These are phyloP conservation scores for Trichosporon coremiiforme DNA, from an alignment of 1,284 basidiomycete genomes.

Conservation along the genomic window DNA sequence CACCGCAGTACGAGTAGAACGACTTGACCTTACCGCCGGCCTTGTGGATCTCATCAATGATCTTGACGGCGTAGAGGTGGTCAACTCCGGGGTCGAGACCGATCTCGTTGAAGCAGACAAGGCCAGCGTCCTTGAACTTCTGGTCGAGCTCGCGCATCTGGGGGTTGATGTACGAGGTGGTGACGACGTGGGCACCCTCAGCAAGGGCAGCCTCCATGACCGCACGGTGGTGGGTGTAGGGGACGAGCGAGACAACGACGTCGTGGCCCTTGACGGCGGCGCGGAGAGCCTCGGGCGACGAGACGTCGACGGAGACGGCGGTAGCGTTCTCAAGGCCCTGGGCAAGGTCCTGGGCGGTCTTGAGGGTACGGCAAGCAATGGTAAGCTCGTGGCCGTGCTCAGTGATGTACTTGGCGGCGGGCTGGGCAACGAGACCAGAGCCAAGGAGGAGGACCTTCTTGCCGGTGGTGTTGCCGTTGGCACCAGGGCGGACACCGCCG, in stretches of 20 bases:
- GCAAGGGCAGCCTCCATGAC: constrained; percentile 97
- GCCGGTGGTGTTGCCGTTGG: constrained; percentile 57
- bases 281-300: constrained; percentile 71
- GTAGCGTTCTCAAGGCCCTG: constrained; percentile 70
- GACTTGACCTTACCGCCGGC: constrained; percentile 95
- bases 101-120: constrained; percentile 97
- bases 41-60: constrained; percentile 86
- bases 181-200: constrained; percentile 86
- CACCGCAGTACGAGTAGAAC: constrained; percentile 96
- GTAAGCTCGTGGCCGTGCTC: constrained; percentile 83
- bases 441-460: constrained; percentile 89
- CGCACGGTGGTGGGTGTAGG: constrained; percentile 86
- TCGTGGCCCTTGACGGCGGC: constrained; percentile 80
- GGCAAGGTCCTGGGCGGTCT: constrained; percentile 70
- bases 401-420: constrained; percentile 90
- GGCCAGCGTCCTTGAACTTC: constrained; percentile 82
- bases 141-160: constrained; percentile 86
- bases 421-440: constrained; percentile 91
- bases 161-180: constrained; percentile 89
- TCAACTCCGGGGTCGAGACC: constrained; percentile 75
- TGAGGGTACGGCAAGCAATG: constrained; percentile 80
- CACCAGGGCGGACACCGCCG: constrained; percentile 60
- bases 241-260: constrained; percentile 94
- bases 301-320: constrained; percentile 82
- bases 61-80: constrained; percentile 96